Base-by-base conservation (phyloP, 371 early-diverging fungal species). In the Thermomucor indicae-seudaticae region DNA sequence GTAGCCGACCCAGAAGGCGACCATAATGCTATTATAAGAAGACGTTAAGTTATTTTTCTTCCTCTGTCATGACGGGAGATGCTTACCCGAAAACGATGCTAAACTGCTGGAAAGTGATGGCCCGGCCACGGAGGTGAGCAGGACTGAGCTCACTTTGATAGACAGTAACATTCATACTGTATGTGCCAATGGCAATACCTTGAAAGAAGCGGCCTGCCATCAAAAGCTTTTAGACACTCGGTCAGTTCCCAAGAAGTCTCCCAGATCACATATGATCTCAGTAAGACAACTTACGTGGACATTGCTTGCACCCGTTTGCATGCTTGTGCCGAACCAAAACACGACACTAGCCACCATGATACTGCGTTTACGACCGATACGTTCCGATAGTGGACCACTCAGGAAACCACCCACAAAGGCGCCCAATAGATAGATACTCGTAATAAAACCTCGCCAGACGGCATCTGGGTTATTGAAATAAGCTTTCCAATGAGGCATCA, bases 1-100 rank as follows among this genome's bases (percentile, higher is more conserved):
- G 53, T 71, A 75, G 42, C 69, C 75, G 16, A 75, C 51, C 64
- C 70, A 75, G 42, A 71, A 75, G 11, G 69, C 62, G 6, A 75
- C 29, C 67, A 70, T 70, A 17, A 75, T 68, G 35, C 75, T 71
- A 39, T 22, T 19, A 50, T 20, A 0, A 42, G 6, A 53, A 37
- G 19, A 5, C 5, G 37, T 16, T 5, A 37, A 37, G 14, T 37
- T 37, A 37, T 19, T 3, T 37, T 37, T 37, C 37, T 19, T 14
- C 37, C 37, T 3, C 37, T 37, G 37, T 32, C 37, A 37, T 37
- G 37, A 37, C 5, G 19, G 19, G 14, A 10, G 32, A 7, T 32
- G 32, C 40, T 17, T 53, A 59, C 60, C 60, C 60, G 4, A 47
- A 42, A 2, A 54, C 60, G 20, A 60, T 60, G 22, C 55, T 55